Evolutionary conservation across 2,329 filamentous ascomycete species (phyloP), one percentile per base, ranked within the genome.

Genomic region (Monilinia polystroma): DNA sequence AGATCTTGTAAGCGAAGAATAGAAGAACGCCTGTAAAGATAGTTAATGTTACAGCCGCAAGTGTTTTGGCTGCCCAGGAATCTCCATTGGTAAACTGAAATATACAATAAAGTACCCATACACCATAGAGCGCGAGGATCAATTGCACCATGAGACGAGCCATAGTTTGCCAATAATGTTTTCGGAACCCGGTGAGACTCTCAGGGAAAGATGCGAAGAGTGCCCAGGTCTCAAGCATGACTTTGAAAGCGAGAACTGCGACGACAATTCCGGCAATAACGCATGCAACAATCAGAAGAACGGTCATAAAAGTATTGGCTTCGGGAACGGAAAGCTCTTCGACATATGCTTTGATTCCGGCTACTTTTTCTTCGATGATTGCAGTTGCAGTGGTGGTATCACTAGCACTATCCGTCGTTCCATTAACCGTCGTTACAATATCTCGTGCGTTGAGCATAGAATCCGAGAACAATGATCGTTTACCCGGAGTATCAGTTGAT

Each of bases 91-190:
- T 95, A 79, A 98, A 97, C 76, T 99, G 95, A 78, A 94, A 98
- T 70, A 99, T 86, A 77, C 94, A 98, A 80, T 97, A 98, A 54
- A 98, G 81, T 0, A 93, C 92, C 95, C 95, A 98, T 69, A 97
- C 86, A 69, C 95, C 92, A 79, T 98, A 99, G 3, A 98, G 85
- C 23, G 98, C 81, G 68, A 98, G 84, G 73, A 99, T 93, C 78
- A 99, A 83, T 71, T 91, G 91, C 54, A 93, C 96, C 74, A 98
- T 90, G 20, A 93, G 90, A 69, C 94, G 91, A 56, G 90, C 91
- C 77, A 99, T 89, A 66, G 93, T 87, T 72, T 91, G 90, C 95
- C 95, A 98, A 82, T 98, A 98, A 78, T 96, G 91, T 80, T 96
- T 91, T 71, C 95, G 90, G 85, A 98, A 98, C 56, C 90, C 89